phyloP scores from a whole-genome alignment of 1,139 yeast species.

The Yamadazyma friedrichii region DNA sequence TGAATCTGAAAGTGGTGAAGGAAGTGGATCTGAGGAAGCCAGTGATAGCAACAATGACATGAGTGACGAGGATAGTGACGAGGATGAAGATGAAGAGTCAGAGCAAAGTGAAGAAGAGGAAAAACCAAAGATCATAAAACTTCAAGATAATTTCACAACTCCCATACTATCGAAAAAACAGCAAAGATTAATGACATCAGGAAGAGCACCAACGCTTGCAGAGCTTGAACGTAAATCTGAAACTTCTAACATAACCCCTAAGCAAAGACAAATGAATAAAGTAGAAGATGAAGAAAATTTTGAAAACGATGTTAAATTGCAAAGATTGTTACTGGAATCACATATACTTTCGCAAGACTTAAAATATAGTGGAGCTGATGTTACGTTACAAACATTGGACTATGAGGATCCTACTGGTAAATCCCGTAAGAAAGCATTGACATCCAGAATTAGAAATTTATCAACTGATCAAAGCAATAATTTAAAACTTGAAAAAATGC shows the following conservation, averaged over 20 bases:
- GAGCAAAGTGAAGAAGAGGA: slow-evolving; percentile 21
- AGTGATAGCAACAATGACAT: slow-evolving; percentile 11
- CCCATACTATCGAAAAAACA: slow-evolving; percentile 29
- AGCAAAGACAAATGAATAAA: slow-evolving; percentile 25
- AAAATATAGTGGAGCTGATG: slow-evolving; percentile 72
- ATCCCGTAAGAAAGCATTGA: slow-evolving; percentile 71
- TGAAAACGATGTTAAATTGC: slow-evolving; percentile 80
- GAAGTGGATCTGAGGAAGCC: too few species aligned
- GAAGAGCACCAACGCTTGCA: slow-evolving; percentile 41
- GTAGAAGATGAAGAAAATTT: slow-evolving; percentile 52
- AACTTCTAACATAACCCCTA: slow-evolving; percentile 24
- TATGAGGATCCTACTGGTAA: slow-evolving; percentile 76
- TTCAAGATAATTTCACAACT: slow-evolving; percentile 24
- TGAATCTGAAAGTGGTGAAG: slow-evolving; percentile 3
- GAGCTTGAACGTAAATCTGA: slow-evolving; percentile 32
- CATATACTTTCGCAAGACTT: slow-evolving; percentile 67
- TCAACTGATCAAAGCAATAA: slow-evolving; percentile 52
- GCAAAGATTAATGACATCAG: slow-evolving; percentile 32
- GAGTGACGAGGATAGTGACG: slow-evolving; percentile 14
- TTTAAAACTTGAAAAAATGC: slow-evolving; percentile 67
- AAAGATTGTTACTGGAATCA: slow-evolving; percentile 79
- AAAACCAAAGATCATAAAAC: slow-evolving; percentile 35
- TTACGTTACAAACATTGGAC: slow-evolving; percentile 66
- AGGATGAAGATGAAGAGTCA: slow-evolving; percentile 11
- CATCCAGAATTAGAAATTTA: slow-evolving; percentile 59